Conservation (phyloP, 768 basidiomycete genomes). For the Leccinellum rugosiceps region DNA sequence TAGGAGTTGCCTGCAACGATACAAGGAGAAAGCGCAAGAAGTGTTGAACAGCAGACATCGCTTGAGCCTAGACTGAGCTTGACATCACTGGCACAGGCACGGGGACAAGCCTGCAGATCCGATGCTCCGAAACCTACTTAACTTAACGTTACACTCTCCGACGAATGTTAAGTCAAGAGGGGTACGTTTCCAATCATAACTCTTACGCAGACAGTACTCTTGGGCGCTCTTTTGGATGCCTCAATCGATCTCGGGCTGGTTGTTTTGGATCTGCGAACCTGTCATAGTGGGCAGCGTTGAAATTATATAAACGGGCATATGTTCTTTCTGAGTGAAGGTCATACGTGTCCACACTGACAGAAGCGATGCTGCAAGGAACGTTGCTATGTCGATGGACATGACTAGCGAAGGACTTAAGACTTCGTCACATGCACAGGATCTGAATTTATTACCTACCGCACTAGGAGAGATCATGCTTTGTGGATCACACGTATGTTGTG, state of each 20-base stretch:
- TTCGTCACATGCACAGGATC: not conserved
- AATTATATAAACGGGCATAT: not conserved
- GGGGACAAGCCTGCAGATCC: not conserved
- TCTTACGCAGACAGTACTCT: not conserved
- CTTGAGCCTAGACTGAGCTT: conserved; percentile 1
- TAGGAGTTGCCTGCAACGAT: not conserved
- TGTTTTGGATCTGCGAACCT: not conserved
- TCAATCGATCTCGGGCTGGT: not conserved
- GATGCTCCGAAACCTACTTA: not conserved
- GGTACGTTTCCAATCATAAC: not conserved
- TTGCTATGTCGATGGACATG: not conserved
- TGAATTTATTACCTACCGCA: conserved; percentile 2
- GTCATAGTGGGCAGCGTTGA: not conserved
- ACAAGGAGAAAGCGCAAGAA: not conserved
- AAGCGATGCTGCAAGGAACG: not conserved
- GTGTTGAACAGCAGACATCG: not conserved
- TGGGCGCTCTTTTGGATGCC: not conserved
- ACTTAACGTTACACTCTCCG: not conserved
- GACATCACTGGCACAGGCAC: conserved; percentile 9
- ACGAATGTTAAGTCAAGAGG: not conserved
- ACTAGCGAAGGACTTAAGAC: not conserved
- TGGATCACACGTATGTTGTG: conserved; percentile 67
- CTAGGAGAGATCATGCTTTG: conserved; percentile 20
- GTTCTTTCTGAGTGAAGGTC: not conserved
- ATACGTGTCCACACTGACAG: not conserved